A percentile compares a stretch with the other conserved stretches of the same genome.
Evolutionary conservation across 1,284 basidiomycete genomes (phyloP).

Genomic region (Phylloboletellus chloephorus): DNA sequence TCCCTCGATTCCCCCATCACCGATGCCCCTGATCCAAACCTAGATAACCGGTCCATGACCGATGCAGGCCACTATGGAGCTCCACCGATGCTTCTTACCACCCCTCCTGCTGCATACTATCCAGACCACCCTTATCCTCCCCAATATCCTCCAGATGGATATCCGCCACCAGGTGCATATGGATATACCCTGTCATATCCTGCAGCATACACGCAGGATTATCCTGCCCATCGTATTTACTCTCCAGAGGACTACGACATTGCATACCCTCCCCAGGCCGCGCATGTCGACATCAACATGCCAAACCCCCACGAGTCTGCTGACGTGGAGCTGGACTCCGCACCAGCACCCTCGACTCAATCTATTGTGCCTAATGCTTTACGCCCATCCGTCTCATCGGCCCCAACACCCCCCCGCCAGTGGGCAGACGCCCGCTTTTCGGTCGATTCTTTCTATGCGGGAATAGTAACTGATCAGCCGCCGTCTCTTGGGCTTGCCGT

Average conservation of each 20-base stretch:
- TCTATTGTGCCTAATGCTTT: constrained; percentile 12
- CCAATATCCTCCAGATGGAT: constrained; percentile 11
- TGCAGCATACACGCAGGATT: constrained; percentile 10
- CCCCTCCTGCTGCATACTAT: constrained; percentile 25
- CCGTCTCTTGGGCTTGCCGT: constrained; percentile 17
- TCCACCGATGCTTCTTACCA: constrained; percentile 16
- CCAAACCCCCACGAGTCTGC: constrained; percentile 14
- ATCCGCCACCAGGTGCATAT: background rate
- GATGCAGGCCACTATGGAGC: constrained; percentile 24
- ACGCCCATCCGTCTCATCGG: constrained; percentile 15
- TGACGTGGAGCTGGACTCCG: constrained; percentile 9
- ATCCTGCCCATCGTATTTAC: constrained; percentile 20
- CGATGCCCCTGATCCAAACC: constrained; percentile 2
- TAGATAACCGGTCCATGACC: constrained; percentile 17
- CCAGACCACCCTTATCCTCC: constrained; percentile 21
- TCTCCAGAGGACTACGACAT: constrained; percentile 18
- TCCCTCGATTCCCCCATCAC: constrained; percentile 11
- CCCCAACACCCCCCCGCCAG: constrained; percentile 6
- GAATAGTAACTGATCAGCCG: constrained; percentile 16
- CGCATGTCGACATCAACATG: constrained; percentile 7
- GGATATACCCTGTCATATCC: constrained; percentile 6
- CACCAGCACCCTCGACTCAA: constrained; percentile 3
- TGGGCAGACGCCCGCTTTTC: constrained; percentile 19
- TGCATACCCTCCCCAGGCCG: constrained; percentile 11
- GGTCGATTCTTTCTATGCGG: constrained; percentile 29